Evolutionary conservation across 768 basidiomycete genomes (phyloP), one percentile per base, ranked within the genome.

Genomic region (Vararia minispora): DNA sequence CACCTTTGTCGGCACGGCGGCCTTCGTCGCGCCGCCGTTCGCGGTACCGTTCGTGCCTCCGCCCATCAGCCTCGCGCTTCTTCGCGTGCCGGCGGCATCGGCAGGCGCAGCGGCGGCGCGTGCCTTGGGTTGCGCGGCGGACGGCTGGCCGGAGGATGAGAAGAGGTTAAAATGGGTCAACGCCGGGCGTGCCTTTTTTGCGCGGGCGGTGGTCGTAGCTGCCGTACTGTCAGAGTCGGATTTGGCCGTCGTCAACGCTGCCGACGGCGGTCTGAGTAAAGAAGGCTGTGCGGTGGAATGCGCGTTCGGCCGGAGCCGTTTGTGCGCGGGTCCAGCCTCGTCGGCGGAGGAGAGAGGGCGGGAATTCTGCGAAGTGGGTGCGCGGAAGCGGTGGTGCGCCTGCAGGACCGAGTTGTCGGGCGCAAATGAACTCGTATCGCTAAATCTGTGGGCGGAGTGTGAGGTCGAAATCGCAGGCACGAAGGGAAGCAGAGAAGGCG

Each of bases 151-250:
- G 63, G 74, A 73, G 65, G 77, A 81, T 82, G 80, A 84, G 81
- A 82, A 80, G 69, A 80, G 69, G 67, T 82, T 82, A 81, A 76
- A 70, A 79, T 80, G 74, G 66, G 73, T 77, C 72, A 82, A 71
- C 71, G 76, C 79, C 79, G 77, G 78, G 76, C 78, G 80, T 83
- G 78, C 84, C 83, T 87, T 86, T 81, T 83, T 84, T 70, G 71
- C 65, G 59, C 76, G 72, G 60, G 81, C 78, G 63, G 79, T 79
- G 52, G 52, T 51, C 46, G 48, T 52, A 43, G 46, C 42, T 28
- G 47, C 46, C 45, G 68, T 58, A 55, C 63, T n/a, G n/a, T n/a
- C n/a, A n/a, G n/a, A n/a, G n/a, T n/a, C 63, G 51, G 70, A 58
- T 68, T 80, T 84, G 54, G 65, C 68, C 47, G 70, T 59, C 58